phyloP scores from a whole-genome alignment of 2,329 filamentous ascomycete species.

The Calycina herbarum region DNA sequence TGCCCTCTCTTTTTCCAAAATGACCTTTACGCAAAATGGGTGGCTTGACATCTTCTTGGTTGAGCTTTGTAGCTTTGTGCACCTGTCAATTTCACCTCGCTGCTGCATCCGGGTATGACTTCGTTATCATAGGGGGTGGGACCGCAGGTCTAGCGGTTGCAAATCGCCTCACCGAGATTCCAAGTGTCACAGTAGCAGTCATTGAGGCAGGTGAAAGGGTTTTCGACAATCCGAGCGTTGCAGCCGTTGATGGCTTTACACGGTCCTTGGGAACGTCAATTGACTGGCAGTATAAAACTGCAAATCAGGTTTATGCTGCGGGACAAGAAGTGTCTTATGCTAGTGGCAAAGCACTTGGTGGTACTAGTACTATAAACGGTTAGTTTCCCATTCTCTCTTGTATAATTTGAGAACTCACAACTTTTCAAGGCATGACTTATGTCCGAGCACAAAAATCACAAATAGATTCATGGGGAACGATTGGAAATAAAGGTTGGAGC shows the following conservation, averaged over 20 bases:
- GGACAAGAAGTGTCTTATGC: constrained; percentile 14
- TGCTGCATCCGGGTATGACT: constrained; percentile 14
- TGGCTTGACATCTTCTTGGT: not conserved
- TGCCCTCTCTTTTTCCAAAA: not conserved
- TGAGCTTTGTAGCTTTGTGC: not conserved
- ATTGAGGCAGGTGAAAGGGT: constrained; percentile 28
- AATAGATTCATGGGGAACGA: constrained; percentile 44
- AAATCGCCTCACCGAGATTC: constrained; percentile 25
- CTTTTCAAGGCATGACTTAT: constrained; percentile 22
- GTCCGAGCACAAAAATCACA: constrained; percentile 25
- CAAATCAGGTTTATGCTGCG: constrained; percentile 19
- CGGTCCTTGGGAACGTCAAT: constrained; percentile 19
- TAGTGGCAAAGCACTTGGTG: constrained; percentile 25
- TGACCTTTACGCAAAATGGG: not conserved
- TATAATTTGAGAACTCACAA: not conserved
- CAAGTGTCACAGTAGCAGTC: constrained; percentile 24
- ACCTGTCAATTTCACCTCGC: not conserved
- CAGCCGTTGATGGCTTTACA: constrained; percentile 20
- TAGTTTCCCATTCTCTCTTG: not conserved
- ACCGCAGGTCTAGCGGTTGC: constrained; percentile 27
- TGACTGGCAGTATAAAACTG: constrained; percentile 27
- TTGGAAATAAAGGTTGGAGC: constrained; percentile 45
- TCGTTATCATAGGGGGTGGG: constrained; percentile 26
- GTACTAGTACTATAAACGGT: constrained; percentile 32
- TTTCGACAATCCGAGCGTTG: constrained; percentile 23